Percentiles rank a stretch among this genome's conserved stretches.
Evolutionary conservation across 495 filamentous ascomycete species (phyloP).

Genomic region (Lophiostoma macrostomum): DNA sequence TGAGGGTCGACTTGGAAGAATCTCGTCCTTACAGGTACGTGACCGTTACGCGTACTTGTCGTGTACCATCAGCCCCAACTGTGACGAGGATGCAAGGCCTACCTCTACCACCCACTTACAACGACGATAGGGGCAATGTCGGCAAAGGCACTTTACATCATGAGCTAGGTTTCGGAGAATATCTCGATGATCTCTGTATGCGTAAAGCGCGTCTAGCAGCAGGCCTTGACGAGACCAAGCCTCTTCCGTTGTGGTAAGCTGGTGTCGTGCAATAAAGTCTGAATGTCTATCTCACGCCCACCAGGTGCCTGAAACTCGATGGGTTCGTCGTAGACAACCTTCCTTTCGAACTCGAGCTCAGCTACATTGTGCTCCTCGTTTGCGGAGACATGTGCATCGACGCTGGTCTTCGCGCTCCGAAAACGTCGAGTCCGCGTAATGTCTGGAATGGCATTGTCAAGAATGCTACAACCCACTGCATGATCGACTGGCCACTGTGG

Average conservation of each 20-base stretch:
- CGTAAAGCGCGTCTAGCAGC: constrained; percentile 21
- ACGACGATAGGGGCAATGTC: constrained; percentile 10
- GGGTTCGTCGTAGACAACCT: constrained; percentile 27
- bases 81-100: neutral
- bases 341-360: constrained; percentile 19
- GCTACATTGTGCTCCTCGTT: neutral
- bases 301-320: constrained; percentile 17
- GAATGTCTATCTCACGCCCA: no score
- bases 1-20: constrained; percentile 2
- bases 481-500: constrained; percentile 12
- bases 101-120: neutral
- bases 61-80: neutral
- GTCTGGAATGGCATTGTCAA: constrained; percentile 1
- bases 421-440: neutral
- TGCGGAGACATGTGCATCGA: constrained; percentile 19
- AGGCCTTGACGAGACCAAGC: constrained; percentile 6
- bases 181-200: constrained; percentile 25
- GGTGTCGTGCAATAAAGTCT: neutral
- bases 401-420: constrained; percentile 16
- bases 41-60: neutral
- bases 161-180: constrained; percentile 18
- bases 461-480: constrained; percentile 7
- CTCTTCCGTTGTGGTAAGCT: constrained; percentile 13
- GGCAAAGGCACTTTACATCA: constrained; percentile 23
- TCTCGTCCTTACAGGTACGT: constrained; percentile 8